These are phyloP conservation scores for Xylaria sp. DNA, from an alignment of 2,329 filamentous ascomycete genomes.

Conservation along the genomic window DNA sequence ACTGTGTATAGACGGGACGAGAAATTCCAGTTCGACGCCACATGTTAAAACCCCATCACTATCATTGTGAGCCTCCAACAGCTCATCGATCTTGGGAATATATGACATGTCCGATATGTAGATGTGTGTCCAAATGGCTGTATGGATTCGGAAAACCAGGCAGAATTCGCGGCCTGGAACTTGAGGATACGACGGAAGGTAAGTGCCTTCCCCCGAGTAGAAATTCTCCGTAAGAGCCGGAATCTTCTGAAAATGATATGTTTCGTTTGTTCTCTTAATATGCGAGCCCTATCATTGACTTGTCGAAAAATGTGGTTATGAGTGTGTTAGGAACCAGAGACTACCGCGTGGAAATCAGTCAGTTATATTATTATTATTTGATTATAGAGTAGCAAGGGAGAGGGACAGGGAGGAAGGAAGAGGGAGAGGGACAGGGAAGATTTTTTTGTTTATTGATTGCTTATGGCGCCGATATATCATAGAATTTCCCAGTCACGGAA, in stretches of 20 bases:
- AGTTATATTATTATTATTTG: background rate
- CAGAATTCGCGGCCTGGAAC: background rate
- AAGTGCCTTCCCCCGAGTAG: background rate
- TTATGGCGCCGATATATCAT: background rate
- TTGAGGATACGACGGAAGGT: background rate
- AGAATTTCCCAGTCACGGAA: background rate
- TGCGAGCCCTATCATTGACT: background rate
- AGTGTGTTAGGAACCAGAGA: background rate
- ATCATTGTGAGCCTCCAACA: slow-evolving; percentile 39
- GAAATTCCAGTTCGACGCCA: slow-evolving; percentile 45
- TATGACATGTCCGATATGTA: background rate
- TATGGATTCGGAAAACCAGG: background rate
- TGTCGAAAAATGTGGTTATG: background rate
- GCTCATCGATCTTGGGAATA: slow-evolving; percentile 33
- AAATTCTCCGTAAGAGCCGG: too few species aligned
- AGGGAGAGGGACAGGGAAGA: background rate
- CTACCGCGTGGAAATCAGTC: background rate
- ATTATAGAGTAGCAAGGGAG: too few species aligned
- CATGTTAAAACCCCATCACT: slow-evolving; percentile 38
- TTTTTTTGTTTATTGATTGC: background rate
- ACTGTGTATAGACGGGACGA: slow-evolving; percentile 27
- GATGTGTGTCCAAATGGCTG: background rate
- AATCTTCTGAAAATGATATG: background rate
- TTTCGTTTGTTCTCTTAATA: background rate
- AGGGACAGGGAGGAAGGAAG: background rate